Conservation (phyloP, 495 filamentous ascomycete genomes). For the Daldinia concentrica region DNA sequence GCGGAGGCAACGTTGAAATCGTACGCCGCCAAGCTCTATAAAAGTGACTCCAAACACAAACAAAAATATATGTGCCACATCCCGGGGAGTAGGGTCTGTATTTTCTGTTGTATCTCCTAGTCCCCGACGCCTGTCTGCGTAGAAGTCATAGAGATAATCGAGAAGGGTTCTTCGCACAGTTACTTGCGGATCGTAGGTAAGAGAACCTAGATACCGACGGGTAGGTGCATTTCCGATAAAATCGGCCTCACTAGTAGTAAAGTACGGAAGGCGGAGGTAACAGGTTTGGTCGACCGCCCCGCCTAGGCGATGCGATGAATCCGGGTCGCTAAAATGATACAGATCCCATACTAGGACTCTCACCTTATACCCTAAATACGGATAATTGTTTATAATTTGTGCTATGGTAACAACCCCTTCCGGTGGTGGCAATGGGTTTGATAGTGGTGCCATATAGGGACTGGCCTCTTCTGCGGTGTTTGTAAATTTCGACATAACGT, state of each 20-base stretch:
- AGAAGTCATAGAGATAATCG: no score
- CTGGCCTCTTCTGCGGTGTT: no score
- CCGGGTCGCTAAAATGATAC: not conserved
- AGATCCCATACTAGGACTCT: not conserved
- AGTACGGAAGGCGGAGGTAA: not conserved
- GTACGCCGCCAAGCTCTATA: not conserved
- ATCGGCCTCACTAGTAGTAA: not conserved
- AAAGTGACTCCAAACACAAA: not conserved
- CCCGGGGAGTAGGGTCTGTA: not conserved
- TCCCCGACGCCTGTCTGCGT: no score
- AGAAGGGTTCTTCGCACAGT: no score
- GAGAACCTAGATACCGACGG: no score
- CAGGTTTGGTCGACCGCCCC: not conserved
- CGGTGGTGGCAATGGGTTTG: no score
- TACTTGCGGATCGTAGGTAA: no score
- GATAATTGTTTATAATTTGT: not conserved
- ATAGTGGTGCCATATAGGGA: no score
- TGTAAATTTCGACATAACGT: no score
- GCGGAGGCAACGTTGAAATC: not conserved
- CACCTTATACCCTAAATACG: not conserved
- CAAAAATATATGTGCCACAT: not conserved
- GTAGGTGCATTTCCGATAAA: not conserved
- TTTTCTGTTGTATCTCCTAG: no score
- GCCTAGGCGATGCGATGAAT: not conserved
- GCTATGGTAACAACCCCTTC: no score